A percentile compares a stretch with the other conserved stretches of the same genome.
Conservation (phyloP, 345 rosid species). For the Kandelia obovata region DNA sequence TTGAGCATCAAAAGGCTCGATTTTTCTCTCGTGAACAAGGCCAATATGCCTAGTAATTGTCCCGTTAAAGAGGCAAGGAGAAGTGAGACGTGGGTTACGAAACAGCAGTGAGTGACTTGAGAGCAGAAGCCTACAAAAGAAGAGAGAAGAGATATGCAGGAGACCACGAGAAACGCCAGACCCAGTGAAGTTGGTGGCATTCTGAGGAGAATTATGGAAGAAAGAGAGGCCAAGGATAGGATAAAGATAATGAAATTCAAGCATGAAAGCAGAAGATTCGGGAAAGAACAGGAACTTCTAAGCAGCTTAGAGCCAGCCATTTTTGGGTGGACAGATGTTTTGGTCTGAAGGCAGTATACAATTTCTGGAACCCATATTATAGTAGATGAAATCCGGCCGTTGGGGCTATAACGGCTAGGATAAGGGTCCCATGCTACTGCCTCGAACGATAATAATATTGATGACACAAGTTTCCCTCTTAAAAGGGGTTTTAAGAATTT, state of each 20-base stretch:
- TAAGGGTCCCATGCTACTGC: neutral
- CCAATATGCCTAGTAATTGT: conserved; percentile 35
- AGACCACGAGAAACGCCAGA: conserved; percentile 42
- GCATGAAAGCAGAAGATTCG: conserved; percentile 48
- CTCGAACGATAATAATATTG: neutral
- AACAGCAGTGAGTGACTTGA: conserved; percentile 39
- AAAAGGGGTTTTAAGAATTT: neutral
- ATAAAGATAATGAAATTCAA: conserved; percentile 46
- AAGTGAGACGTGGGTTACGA: conserved; percentile 48
- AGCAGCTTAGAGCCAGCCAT: conserved; percentile 43
- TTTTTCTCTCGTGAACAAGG: conserved; percentile 44
- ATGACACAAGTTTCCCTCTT: neutral
- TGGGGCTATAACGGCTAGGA: neutral
- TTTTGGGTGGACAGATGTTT: neutral
- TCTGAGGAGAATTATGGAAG: conserved; percentile 47
- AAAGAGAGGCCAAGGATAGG: conserved; percentile 47
- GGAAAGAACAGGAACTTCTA: conserved; percentile 54
- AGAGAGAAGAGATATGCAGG: conserved; percentile 45
- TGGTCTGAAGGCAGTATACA: neutral
- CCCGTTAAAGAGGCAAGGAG: conserved; percentile 45
- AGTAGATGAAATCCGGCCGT: neutral
- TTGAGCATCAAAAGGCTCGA: conserved; percentile 46
- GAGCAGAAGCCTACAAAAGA: conserved; percentile 50
- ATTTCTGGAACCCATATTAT: neutral
- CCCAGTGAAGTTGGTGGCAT: conserved; percentile 58